A percentile compares a stretch with the other conserved stretches of the same genome.
Conservation (phyloP, 2,329 filamentous ascomycete species). For the Botrytis deweyae region DNA sequence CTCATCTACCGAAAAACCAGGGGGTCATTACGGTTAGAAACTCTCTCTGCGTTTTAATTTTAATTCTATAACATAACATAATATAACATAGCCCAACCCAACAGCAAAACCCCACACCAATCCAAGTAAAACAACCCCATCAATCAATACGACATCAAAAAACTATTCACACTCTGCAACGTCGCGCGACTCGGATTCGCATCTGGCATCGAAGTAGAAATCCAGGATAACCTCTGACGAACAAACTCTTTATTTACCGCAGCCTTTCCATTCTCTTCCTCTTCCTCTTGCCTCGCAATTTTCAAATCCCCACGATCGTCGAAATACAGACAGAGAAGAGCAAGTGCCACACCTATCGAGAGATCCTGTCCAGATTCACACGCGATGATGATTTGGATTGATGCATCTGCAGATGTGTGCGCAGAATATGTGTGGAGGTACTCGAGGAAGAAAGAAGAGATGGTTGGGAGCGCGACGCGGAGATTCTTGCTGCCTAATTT, state of each 20-base stretch:
- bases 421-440: not conserved
- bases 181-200: conserved; percentile 83
- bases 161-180: conserved; percentile 88
- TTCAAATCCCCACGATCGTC: conserved; percentile 56
- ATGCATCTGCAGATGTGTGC: not conserved
- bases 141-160: conserved; percentile 60
- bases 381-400: conserved; percentile 53
- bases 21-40: too few species aligned
- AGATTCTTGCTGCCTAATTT: conserved; percentile 84
- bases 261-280: conserved; percentile 17
- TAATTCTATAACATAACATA: too few species aligned
- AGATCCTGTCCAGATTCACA: conserved; percentile 80
- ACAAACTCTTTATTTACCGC: conserved; percentile 72
- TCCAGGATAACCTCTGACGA: conserved; percentile 73
- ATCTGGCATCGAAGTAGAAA: conserved; percentile 75
- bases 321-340: conserved; percentile 72
- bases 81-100: too few species aligned
- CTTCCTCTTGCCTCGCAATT: not conserved
- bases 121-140: too few species aligned
- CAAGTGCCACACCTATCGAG: conserved; percentile 73
- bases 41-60: too few species aligned
- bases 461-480: conserved; percentile 62
- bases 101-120: too few species aligned
- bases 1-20: too few species aligned
- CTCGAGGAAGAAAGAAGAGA: conserved; percentile 34